phyloP scores from a whole-genome alignment of 169 alveolate genomes.

The Babesia bigemina region DNA sequence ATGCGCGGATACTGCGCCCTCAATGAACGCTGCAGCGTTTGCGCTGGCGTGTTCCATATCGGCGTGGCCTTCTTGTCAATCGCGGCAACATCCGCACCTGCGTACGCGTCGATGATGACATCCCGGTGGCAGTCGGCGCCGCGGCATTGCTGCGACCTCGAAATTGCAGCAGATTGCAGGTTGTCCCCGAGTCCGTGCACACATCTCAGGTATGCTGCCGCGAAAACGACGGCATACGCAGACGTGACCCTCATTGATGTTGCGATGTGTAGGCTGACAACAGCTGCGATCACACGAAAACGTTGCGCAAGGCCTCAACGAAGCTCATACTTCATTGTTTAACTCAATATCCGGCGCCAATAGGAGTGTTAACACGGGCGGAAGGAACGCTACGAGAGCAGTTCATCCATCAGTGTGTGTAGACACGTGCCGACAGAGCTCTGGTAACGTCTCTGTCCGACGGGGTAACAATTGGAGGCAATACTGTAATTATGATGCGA shows the following conservation, averaged over 20 bases:
- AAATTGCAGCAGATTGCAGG: neutral
- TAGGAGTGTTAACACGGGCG: no score
- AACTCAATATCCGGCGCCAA: no score
- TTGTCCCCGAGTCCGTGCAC: constrained; percentile 4
- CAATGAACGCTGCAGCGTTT: neutral
- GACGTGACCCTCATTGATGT: neutral
- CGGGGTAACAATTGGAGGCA: no score
- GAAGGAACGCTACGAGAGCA: no score
- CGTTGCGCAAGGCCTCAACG: no score
- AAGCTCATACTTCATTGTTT: no score
- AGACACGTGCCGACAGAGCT: no score
- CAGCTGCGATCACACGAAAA: no score
- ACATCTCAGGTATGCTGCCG: neutral
- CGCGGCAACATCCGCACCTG: neutral
- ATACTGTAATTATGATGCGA: no score
- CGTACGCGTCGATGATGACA: constrained; percentile 30
- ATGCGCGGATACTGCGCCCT: constrained; percentile 53
- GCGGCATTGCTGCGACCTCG: neutral
- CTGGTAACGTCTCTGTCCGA: no score
- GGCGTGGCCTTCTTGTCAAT: neutral
- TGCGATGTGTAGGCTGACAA: no score
- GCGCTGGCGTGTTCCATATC: constrained; percentile 8
- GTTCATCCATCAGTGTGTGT: no score
- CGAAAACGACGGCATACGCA: neutral
- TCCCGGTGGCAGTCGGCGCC: neutral